phyloP scores from a whole-genome alignment of 495 filamentous ascomycete species.

The Annulohypoxylon stygium region DNA sequence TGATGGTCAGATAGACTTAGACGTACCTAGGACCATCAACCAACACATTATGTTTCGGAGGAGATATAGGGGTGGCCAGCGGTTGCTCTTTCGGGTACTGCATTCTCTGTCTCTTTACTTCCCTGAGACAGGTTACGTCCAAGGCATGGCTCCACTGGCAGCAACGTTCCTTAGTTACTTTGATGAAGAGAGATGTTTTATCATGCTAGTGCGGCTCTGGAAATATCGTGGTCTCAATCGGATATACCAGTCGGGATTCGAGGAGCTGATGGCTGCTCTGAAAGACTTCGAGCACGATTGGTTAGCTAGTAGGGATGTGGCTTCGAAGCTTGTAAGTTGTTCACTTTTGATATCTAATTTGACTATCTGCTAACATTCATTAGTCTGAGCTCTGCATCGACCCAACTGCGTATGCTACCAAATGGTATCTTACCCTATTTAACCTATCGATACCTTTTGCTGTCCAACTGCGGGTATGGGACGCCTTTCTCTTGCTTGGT shows the following conservation, averaged over 20 bases:
- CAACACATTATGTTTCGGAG: constrained; percentile 98
- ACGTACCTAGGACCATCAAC: constrained; percentile 95
- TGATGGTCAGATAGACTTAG: constrained; percentile 97
- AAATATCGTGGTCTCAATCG: constrained; percentile 85
- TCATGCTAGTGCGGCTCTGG: constrained; percentile 96
- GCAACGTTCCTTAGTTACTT: constrained; percentile 96
- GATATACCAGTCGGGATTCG: constrained; percentile 87
- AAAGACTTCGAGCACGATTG: constrained; percentile 90
- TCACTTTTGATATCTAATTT: neutral
- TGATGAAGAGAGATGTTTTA: constrained; percentile 92
- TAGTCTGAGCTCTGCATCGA: constrained; percentile 84
- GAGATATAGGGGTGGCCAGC: constrained; percentile 90
- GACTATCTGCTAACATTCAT: constrained; percentile 29
- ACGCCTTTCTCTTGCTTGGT: constrained; percentile 97
- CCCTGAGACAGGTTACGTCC: constrained; percentile 93
- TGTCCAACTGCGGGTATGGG: constrained; percentile 98
- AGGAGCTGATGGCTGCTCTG: constrained; percentile 87
- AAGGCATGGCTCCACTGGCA: constrained; percentile 95
- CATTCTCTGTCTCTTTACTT: constrained; percentile 93
- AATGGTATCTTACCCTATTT: constrained; percentile 98
- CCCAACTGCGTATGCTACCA: constrained; percentile 91
- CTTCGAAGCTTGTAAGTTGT: constrained; percentile 78
- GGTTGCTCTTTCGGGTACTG: constrained; percentile 91
- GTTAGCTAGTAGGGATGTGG: constrained; percentile 81
- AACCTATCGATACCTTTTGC: constrained; percentile 97